Base-by-base conservation (phyloP, 305 asterid species). In the Solanum chacoense region DNA sequence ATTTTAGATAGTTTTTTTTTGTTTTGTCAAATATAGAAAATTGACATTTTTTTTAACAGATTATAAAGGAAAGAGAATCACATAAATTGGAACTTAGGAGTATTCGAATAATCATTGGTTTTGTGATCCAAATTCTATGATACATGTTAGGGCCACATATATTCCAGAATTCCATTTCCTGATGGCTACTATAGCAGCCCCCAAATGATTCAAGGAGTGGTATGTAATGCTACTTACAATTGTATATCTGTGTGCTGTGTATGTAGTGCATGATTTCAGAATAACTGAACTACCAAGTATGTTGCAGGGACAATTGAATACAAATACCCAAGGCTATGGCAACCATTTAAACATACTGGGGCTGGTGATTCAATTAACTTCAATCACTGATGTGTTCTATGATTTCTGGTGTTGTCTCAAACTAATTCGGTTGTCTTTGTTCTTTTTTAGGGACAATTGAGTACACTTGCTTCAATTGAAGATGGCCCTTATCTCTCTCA, bases 291-390 rank as follows among this genome's bases (percentile, higher is more conserved):
- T 32, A 71, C 13, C 84, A 63, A 8, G 2, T 34, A 24, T 85
- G 88, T 22, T 84, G 85, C 88, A 88, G 92, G 92, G 90, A 85
- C 90, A 87, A 69, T 45, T 88, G 85, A 90, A 89, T 87, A 69
- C 88, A 36, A 85, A 88, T 76, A 76, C 81, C 37, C 85, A 90
- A 55, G 88, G 37, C 75, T 88, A 38, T 63, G 71, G 6, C 88
- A 87, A 84, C 81, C 93, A 86, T 86, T 63, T 87, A 81, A 81
- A 69, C 80, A 83, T 87, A 12, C 89, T 37, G 36, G 90, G 81
- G 87, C 89, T 83, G 91, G 92, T 92, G 86, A 89, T 76, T 63
- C 79, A 87, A 84, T 87, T 75, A 63, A 73, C 88, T 84, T 65
- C 72, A 34, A 6, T 18, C 24, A 50, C 10, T 45, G 35, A 40